Evolutionary conservation across 768 basidiomycete species (phyloP).

Genomic region (Paxillus rubicundulus): DNA sequence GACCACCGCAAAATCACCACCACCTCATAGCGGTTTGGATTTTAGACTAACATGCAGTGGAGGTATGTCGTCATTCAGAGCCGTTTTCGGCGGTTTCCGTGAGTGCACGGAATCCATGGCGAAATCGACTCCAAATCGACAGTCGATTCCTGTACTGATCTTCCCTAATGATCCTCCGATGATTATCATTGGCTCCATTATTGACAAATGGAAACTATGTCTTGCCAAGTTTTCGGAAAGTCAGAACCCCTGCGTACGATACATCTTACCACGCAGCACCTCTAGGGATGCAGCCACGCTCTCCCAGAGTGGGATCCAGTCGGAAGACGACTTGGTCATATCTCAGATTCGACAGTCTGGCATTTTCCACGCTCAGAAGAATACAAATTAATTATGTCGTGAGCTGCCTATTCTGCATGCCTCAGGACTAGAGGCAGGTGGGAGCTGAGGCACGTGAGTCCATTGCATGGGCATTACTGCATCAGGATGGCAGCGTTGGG

Average conservation of each 20-base stretch:
- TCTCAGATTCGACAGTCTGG: conserved; percentile 14
- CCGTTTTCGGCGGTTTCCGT: too few species aligned
- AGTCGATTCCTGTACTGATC: too few species aligned
- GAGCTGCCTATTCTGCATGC: conserved; percentile 21
- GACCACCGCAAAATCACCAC: too few species aligned
- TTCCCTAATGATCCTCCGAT: conserved; percentile 11
- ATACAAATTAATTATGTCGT: conserved; percentile 22
- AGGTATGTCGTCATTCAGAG: too few species aligned
- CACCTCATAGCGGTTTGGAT: too few species aligned
- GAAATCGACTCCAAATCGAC: too few species aligned
- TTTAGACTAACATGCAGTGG: too few species aligned
- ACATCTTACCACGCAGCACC: conserved; percentile 3
- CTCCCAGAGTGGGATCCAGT: neutral
- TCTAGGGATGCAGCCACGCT: neutral
- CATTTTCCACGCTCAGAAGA: conserved; percentile 14
- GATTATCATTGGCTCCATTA: conserved; percentile 8
- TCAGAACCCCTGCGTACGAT: conserved; percentile 2
- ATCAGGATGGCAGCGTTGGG: conserved; percentile 21
- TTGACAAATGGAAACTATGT: conserved; percentile 8
- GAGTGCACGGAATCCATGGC: too few species aligned
- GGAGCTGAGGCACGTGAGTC: neutral
- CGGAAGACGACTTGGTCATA: neutral
- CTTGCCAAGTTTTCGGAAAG: conserved; percentile 7
- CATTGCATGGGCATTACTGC: conserved; percentile 16
- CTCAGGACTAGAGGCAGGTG: conserved; percentile 6